Evolutionary conservation across 2,329 filamentous ascomycete genomes (phyloP), one percentile per base, ranked within the genome.

Genomic region (Parasarocladium wereldwijsianum): DNA sequence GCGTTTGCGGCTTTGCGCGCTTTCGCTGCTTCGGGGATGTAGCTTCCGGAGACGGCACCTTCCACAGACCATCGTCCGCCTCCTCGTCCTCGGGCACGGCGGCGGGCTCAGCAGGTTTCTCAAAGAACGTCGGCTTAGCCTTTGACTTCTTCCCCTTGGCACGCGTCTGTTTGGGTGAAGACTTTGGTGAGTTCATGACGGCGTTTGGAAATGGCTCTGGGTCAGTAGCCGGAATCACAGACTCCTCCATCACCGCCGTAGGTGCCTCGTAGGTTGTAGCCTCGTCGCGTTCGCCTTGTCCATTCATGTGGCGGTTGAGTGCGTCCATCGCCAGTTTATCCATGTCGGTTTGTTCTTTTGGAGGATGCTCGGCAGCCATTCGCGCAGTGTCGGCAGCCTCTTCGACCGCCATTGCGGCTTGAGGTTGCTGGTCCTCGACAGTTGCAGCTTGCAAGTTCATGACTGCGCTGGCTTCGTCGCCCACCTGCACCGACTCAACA

Each of bases 41-140:
- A 12, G 47, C 45, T n/a, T 51, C 44, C 12, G 51, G 50, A 5
- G 51, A 54, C 4, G 51, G 45, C 27, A 52, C 24, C 6, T 48
- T 43, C 10, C 31, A 39, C 15, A 41, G 28, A 5, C 23, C 38
- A n/a, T 39, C 33, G 14, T 39, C 31, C 22, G 14, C 38, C 13
- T 36, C 41, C 5, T 43, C 40, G 7, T 37, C 34, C 16, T 41
- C 36, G 13, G 34, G 24, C 10, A 32, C 27, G 5, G 41, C 42
- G 0, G 38, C 38, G 5, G 39, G 19, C 6, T 27, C 26, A 8
- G 43, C 36, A 2, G 47, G 43, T 31, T 53, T 45, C 24, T 54
- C 50, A 37, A 58, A 60, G 32, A 52, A 62, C 12, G 58, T 60
- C 8, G 59, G 57, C 41, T 67, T 67, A 27, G 57, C 51, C n/a